Evolutionary conservation across 2,329 filamentous ascomycete genomes (phyloP).

Genomic region (Curvularia eragrostidis): DNA sequence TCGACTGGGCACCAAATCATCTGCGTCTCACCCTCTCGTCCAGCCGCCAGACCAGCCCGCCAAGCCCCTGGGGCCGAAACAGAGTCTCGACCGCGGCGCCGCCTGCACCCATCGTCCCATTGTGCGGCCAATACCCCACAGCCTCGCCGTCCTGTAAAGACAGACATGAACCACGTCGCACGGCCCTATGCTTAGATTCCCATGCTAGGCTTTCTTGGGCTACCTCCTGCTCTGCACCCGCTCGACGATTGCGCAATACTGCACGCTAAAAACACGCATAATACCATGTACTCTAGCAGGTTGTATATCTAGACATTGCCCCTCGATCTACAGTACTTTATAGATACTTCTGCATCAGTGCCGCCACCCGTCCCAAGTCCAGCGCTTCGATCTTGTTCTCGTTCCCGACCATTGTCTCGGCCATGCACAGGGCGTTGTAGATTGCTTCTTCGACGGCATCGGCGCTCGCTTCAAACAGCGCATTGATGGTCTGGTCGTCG

Average conservation of each 20-base stretch:
- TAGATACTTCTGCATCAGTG: constrained; percentile 47
- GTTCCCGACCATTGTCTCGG: constrained; percentile 64
- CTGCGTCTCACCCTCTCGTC: too few species aligned
- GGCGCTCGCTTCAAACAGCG: constrained; percentile 66
- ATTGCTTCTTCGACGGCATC: constrained; percentile 72
- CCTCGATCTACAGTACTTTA: constrained; percentile 13
- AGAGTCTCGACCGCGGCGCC: not conserved
- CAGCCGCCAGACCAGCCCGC: not conserved
- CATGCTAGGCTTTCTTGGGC: not conserved
- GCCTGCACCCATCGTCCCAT: not conserved
- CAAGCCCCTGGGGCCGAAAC: not conserved
- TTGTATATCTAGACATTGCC: not conserved
- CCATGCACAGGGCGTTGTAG: constrained; percentile 68
- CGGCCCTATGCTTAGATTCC: not conserved
- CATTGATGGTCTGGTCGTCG: constrained; percentile 67
- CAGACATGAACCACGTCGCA: not conserved
- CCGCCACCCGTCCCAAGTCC: constrained; percentile 45
- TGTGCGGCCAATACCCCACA: not conserved
- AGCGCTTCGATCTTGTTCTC: constrained; percentile 52
- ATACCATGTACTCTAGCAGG: not conserved
- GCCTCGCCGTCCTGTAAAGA: not conserved
- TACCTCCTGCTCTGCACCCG: not conserved
- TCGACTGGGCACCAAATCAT: not conserved
- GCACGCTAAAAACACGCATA: not conserved
- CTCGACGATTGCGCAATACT: not conserved